Base-by-base conservation (phyloP, 2,329 filamentous ascomycete genomes). In the Blumeria graminis region DNA sequence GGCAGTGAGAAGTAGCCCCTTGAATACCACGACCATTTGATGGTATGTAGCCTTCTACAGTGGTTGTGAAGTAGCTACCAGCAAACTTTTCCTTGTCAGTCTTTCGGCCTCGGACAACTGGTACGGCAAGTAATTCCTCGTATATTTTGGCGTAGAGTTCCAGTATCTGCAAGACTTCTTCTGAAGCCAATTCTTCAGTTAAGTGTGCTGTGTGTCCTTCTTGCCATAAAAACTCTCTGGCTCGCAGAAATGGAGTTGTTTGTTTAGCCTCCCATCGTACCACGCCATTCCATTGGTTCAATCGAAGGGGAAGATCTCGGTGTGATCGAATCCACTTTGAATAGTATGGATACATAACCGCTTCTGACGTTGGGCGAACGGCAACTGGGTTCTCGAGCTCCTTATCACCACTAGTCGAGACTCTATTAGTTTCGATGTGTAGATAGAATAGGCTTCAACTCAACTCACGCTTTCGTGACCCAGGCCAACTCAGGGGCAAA, bases 11-110 rank as follows among this genome's bases (percentile, higher is more conserved):
- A 43, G 92, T 98, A 56, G 81, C 92, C 62, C 89, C 92, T 72
- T 98, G 92, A 59, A 98, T 96, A 68, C 92, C 92, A 67, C 92
- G 84, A 28, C 92, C 92, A 61, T 93, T 96, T 60, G 87, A 81
- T 38, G 92, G 89, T 62, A 98, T 95, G 69, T 94, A 98, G 36
- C 88, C 92, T 71, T 98, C 92, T 52, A 94, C 85, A 1, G 92
- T 98, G 58, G 90, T 94, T 52, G 92, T 96, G 74, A 94, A 98
- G 71, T 90, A 82, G 62, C 89, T 89, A 68, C 92, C 92, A 8
- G 92, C 89, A 64, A 98, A 98, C 72, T 94, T 94, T 73, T 98
- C 92, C 66, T 94, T 94, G 68, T 94, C 88, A 0, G 93, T 98
- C 78, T 98, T 98, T 65, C 76, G 62, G 46, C 92, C 92, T 65